phyloP scores from a whole-genome alignment of 2,329 filamentous ascomycete species.

The Arthroderma sp. region DNA sequence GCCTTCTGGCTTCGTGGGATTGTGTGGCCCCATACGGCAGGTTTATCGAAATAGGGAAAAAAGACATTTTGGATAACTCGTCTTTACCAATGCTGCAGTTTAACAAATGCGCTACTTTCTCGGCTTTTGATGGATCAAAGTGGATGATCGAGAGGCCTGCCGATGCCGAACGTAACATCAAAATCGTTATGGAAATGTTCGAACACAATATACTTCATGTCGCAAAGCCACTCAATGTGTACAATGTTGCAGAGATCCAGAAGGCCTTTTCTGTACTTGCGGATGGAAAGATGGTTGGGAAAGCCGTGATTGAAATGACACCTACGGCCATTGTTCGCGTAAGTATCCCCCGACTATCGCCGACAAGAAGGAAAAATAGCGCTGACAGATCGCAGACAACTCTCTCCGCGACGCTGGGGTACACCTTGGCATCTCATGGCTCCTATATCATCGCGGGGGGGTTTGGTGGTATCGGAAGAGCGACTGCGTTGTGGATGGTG shows the following conservation, averaged over 20 bases:
- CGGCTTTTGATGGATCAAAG: constrained; percentile 1
- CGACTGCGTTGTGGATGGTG: constrained; percentile 6
- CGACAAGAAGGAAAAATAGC: too few relatives aligned
- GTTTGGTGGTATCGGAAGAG: constrained; percentile 7
- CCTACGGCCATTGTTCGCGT: background rate
- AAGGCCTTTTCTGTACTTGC: too few relatives aligned
- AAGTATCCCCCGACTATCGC: constrained; percentile 11
- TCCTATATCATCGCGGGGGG: constrained; percentile 13
- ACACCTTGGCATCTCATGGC: too few relatives aligned
- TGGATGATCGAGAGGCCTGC: constrained; percentile 1
- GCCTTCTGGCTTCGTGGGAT: constrained; percentile 6
- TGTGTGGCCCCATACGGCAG: constrained; percentile 9
- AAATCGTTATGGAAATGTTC: background rate
- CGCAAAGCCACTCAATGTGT: background rate
- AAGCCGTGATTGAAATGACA: background rate
- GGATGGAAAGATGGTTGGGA: background rate
- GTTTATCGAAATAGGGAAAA: constrained; percentile 11
- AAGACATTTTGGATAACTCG: constrained; percentile 4
- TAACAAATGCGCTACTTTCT: constrained; percentile 7
- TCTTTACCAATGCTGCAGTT: constrained; percentile 4
- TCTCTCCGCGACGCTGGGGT: too few relatives aligned
- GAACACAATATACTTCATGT: background rate
- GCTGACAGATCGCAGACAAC: too few relatives aligned
- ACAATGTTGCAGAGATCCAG: too few relatives aligned
- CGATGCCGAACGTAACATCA: constrained; percentile 18